Percentiles rank a stretch among this genome's conserved stretches.
Evolutionary conservation across 371 early-diverging fungal genomes (phyloP).

Genomic region (Phascolomyces articulosus): DNA sequence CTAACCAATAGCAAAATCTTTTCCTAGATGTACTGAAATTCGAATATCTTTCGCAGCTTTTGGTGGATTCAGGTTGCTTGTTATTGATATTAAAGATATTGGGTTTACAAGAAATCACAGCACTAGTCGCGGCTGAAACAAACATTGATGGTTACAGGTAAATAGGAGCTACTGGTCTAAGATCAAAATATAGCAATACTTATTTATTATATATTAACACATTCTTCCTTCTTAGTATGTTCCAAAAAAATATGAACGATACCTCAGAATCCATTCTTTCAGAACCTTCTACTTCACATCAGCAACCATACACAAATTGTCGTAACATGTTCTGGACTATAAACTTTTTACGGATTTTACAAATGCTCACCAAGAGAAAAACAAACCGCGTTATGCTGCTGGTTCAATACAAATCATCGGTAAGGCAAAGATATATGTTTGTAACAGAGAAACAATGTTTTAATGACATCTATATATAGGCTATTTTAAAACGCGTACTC

Average conservation of each 20-base stretch:
- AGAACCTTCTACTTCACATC: constrained; percentile 8
- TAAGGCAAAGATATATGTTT: constrained; percentile 27
- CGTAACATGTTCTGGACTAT: constrained; percentile 80
- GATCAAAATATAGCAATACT: too few species aligned
- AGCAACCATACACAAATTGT: constrained; percentile 27
- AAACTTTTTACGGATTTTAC: constrained; percentile 76
- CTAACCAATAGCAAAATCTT: not conserved
- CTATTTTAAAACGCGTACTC: constrained; percentile 75
- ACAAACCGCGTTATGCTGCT: constrained; percentile 75
- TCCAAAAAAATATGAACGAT: constrained; percentile 20
- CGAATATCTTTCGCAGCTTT: constrained; percentile 76
- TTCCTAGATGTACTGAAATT: constrained; percentile 70
- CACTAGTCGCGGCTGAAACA: constrained; percentile 54
- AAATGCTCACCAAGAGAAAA: constrained; percentile 82
- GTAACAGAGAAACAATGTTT: not conserved
- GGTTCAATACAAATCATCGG: constrained; percentile 85
- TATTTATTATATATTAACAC: not conserved
- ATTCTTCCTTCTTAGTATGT: constrained; percentile 27
- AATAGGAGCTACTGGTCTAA: constrained; percentile 8
- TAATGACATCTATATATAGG: constrained; percentile 22
- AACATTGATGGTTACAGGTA: constrained; percentile 68
- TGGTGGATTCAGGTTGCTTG: constrained; percentile 84
- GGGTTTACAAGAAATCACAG: constrained; percentile 72
- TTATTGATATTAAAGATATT: constrained; percentile 82
- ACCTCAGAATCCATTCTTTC: not conserved